Conservation (phyloP, 768 basidiomycete species). For the Lyophyllum shimeji region DNA sequence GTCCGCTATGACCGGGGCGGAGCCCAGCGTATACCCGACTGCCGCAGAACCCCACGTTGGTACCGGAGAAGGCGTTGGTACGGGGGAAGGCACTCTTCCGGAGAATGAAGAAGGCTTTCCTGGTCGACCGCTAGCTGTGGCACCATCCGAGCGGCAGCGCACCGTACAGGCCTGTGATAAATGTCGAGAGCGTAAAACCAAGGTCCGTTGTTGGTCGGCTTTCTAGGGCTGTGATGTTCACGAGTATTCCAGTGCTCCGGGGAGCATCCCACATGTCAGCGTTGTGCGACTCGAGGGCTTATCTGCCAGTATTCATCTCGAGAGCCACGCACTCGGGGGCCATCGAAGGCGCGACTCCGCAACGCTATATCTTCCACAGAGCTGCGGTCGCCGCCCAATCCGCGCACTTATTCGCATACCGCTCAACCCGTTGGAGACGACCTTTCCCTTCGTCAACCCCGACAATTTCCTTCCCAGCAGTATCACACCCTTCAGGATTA, state of each 20-base stretch:
- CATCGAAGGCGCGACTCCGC: slow-evolving; percentile 28
- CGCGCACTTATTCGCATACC: slow-evolving; percentile 7
- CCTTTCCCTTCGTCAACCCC: not conserved
- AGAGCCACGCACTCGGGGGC: slow-evolving; percentile 33
- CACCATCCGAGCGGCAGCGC: slow-evolving; percentile 35
- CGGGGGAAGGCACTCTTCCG: slow-evolving; percentile 11
- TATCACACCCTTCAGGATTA: slow-evolving; percentile 6
- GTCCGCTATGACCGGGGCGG: slow-evolving; percentile 8
- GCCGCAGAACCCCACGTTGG: slow-evolving; percentile 6
- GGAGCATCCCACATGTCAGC: slow-evolving; percentile 50
- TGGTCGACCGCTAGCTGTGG: slow-evolving; percentile 8
- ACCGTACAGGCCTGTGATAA: slow-evolving; percentile 57
- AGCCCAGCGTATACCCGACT: slow-evolving; percentile 7
- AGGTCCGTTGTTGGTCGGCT: slow-evolving; percentile 32
- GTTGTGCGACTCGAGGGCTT: slow-evolving; percentile 49
- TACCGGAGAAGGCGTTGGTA: slow-evolving; percentile 10
- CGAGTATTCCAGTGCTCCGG: slow-evolving; percentile 48
- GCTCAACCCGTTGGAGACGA: slow-evolving; percentile 4
- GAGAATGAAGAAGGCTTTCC: slow-evolving; percentile 15
- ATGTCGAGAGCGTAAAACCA: slow-evolving; percentile 58
- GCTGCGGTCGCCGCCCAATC: slow-evolving; percentile 13
- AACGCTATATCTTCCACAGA: slow-evolving; percentile 25
- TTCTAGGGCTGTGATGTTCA: not conserved
- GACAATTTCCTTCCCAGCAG: slow-evolving; percentile 4
- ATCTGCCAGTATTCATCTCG: slow-evolving; percentile 49